These are phyloP conservation scores for Jatropha podagrica DNA, from an alignment of 441 rosid species.

Conservation along the genomic window DNA sequence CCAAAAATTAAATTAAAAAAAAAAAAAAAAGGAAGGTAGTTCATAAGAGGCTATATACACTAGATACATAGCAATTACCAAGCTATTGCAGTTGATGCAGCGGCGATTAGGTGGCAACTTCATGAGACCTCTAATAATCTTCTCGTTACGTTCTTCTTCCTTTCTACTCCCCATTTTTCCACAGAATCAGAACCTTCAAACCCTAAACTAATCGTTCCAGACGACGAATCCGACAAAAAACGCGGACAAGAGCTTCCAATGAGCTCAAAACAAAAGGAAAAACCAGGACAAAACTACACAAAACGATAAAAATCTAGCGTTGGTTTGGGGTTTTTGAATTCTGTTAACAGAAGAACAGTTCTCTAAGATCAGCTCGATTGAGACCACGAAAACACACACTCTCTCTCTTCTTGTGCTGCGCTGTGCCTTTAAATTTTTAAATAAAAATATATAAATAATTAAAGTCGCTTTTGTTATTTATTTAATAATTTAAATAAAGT, in stretches of 20 bases:
- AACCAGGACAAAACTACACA: neutral
- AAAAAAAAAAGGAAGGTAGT: neutral
- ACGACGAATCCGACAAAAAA: slow-evolving; percentile 7
- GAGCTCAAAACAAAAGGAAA: neutral
- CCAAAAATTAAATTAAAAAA: neutral
- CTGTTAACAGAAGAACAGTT: slow-evolving; percentile 9
- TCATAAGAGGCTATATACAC: neutral
- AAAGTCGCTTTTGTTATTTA: neutral
- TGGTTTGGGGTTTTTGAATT: slow-evolving; percentile 10
- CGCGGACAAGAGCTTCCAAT: neutral
- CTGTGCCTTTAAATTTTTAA: neutral
- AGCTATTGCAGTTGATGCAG: slow-evolving; percentile 93
- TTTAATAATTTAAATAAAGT: neutral
- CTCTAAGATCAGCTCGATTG: slow-evolving; percentile 10
- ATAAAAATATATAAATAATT: neutral
- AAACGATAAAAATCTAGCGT: slow-evolving; percentile 3
- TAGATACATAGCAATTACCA: slow-evolving; percentile 42
- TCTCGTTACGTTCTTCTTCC: slow-evolving; percentile 94
- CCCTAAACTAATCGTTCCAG: slow-evolving; percentile 6
- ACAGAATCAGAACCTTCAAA: neutral
- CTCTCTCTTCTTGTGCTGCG: neutral
- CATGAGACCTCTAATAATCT: slow-evolving; percentile 95
- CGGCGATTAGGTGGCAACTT: slow-evolving; percentile 98
- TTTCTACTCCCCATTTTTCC: slow-evolving; percentile 74
- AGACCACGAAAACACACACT: neutral